Base-by-base conservation (phyloP, 768 basidiomycete species). In the Lanmaoa rubissima region DNA sequence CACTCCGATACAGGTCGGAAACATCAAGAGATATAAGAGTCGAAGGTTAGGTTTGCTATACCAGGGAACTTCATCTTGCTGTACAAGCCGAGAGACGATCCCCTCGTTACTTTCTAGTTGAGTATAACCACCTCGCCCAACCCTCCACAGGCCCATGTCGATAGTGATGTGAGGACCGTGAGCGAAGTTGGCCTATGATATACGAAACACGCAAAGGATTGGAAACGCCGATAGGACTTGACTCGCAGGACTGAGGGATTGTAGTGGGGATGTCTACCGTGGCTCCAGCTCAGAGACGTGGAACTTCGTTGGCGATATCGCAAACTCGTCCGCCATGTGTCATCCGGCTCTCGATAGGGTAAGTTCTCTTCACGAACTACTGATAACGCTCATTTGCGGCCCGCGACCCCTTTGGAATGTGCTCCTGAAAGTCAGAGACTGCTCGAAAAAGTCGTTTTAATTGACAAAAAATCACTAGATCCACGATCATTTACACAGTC, bases 31-130 rank as follows among this genome's bases (percentile, higher is more conserved):
- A 67, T 86, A 86, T 42, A 86, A 60, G 24, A 75, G 36, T 21
- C 84, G 73, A 55, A 87, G 70, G 59, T 86, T 86, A 2, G 75
- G 83, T 61, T 86, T 87, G 59, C 63, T 66, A 66, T 85, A 86
- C 85, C 86, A 87, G 40, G 83, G 81, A 7, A 74, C 75, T 40
- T 72, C 73, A 65, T 87, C 85, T 51, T 78, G 73, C 16, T 61
- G n/a, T 14, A 48, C 59, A 19, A 67, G 65, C 21, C 39, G 55
- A 32, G 65, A 67, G 40, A 69, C 64, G 39, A 52, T 36, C 10
- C 43, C n/a, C 16, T 65, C 53, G 17, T 51, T 44, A 13, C 21
- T 55, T 24, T 57, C 53, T 21, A 36, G 41, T 9, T 41, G 58
- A 19, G n/a, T 13, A 39, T 46, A 28, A 35, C 28, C 21, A 8